Conservation (phyloP, 805 yeast species). For the Yamadazyma sp. region DNA sequence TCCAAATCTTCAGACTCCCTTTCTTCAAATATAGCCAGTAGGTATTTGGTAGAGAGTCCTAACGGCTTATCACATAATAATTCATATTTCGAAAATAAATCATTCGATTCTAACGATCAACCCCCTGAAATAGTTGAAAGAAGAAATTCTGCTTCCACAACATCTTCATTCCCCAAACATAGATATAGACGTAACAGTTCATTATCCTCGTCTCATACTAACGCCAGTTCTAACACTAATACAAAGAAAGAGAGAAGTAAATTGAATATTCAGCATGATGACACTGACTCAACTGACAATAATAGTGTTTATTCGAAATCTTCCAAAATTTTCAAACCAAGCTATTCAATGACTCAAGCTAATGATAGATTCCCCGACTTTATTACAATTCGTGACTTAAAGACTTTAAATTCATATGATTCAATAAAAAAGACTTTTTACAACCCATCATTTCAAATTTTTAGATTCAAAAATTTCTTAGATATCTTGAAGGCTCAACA, state of each 20-base stretch:
- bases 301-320: slow-evolving; percentile 4
- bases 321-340: slow-evolving; percentile 14
- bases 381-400: slow-evolving; percentile 18
- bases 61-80: neutral
- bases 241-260: slow-evolving; percentile 8
- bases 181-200: slow-evolving; percentile 18
- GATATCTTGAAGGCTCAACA: slow-evolving; percentile 29
- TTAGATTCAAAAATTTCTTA: slow-evolving; percentile 31
- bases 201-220: slow-evolving; percentile 16
- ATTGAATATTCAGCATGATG: slow-evolving; percentile 5
- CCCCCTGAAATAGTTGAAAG: slow-evolving; percentile 9
- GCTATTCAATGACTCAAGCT: slow-evolving; percentile 10
- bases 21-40: slow-evolving; percentile 13
- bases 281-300: slow-evolving; percentile 2
- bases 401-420: slow-evolving; percentile 23
- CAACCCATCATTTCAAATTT: slow-evolving; percentile 27
- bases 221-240: slow-evolving; percentile 2
- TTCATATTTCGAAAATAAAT: slow-evolving; percentile 1
- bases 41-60: slow-evolving; percentile 5
- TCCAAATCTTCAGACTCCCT: slow-evolving; percentile 11
- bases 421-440: slow-evolving; percentile 18
- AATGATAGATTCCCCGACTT: slow-evolving; percentile 11
- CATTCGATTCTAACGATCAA: too few species aligned
- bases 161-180: slow-evolving; percentile 5
- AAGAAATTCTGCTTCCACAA: slow-evolving; percentile 9